Evolutionary conservation across 2,329 filamentous ascomycete genomes (phyloP).

Genomic region (Hymenoscyphus fraxineus): DNA sequence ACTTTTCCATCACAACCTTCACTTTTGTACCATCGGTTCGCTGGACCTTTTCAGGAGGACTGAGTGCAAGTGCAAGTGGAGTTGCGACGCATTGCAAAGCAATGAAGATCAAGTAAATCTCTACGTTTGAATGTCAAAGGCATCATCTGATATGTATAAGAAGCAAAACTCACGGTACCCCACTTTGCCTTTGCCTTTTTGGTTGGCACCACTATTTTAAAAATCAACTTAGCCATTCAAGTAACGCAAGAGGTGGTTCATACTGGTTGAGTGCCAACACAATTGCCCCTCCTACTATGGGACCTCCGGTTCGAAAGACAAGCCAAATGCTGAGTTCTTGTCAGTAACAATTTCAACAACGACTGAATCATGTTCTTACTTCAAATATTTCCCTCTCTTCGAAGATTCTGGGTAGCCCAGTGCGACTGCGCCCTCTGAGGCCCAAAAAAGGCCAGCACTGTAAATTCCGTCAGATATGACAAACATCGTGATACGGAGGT

Average conservation of each 20-base stretch:
- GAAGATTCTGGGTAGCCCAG: slow-evolving; percentile 67
- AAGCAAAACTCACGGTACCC: slow-evolving; percentile 16
- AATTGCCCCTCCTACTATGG: slow-evolving; percentile 67
- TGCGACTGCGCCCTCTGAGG: slow-evolving; percentile 67
- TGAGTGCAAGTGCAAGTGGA: slow-evolving; percentile 58
- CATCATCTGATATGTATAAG: neutral
- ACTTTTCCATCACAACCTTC: slow-evolving; percentile 51
- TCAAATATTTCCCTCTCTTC: slow-evolving; percentile 53
- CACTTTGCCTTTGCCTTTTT: neutral
- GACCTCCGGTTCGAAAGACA: slow-evolving; percentile 52
- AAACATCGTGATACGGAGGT: neutral
- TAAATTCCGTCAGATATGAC: neutral
- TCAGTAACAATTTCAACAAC: neutral
- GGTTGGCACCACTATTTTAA: neutral
- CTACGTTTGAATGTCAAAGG: slow-evolving; percentile 17
- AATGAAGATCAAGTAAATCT: slow-evolving; percentile 65
- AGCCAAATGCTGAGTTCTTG: slow-evolving; percentile 57
- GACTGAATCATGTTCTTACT: slow-evolving; percentile 19
- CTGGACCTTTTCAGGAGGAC: slow-evolving; percentile 55
- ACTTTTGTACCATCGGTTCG: slow-evolving; percentile 54
- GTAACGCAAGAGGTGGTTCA: slow-evolving; percentile 25
- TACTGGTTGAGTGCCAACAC: slow-evolving; percentile 60
- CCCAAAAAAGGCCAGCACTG: slow-evolving; percentile 62
- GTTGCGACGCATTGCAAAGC: slow-evolving; percentile 62
- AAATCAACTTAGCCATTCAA: neutral